These are phyloP conservation scores for Lodderomyces metapsilosis DNA, from an alignment of 1,139 yeast genomes.

Conservation along the genomic window DNA sequence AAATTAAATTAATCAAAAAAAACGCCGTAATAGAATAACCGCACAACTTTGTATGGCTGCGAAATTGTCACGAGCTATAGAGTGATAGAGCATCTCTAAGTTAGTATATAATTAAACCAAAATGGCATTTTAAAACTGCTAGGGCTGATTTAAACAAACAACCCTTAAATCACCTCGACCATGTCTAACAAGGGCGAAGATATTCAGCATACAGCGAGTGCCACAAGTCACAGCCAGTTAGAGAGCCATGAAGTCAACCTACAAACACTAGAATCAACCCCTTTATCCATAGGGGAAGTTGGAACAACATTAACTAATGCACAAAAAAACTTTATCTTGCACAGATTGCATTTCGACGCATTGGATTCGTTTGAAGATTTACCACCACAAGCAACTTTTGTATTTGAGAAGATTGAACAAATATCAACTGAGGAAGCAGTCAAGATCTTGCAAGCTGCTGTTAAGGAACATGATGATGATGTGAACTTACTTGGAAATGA, in stretches of 20 bases:
- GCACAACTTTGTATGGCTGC: too few relatives aligned
- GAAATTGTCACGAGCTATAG: too few relatives aligned
- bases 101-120: too few relatives aligned
- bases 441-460: slow-evolving; percentile 18
- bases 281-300: slow-evolving; percentile 24
- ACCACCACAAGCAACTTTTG: slow-evolving; percentile 26
- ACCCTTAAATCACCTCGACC: too few relatives aligned
- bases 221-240: slow-evolving; percentile 4
- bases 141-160: too few relatives aligned
- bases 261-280: slow-evolving; percentile 16
- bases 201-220: background rate
- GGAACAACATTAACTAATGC: slow-evolving; percentile 24
- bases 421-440: slow-evolving; percentile 23
- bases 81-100: too few relatives aligned
- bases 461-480: slow-evolving; percentile 21
- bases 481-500: slow-evolving; percentile 18
- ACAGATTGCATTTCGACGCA: slow-evolving; percentile 26
- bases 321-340: slow-evolving; percentile 28
- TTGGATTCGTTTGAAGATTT: slow-evolving; percentile 25
- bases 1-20: too few relatives aligned
- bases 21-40: too few relatives aligned
- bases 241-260: slow-evolving; percentile 19
- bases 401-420: slow-evolving; percentile 29
- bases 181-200: background rate
- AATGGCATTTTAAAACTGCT: too few relatives aligned